phyloP scores from a whole-genome alignment of 352 stramenopile species.

The Pythium myriotylum region DNA sequence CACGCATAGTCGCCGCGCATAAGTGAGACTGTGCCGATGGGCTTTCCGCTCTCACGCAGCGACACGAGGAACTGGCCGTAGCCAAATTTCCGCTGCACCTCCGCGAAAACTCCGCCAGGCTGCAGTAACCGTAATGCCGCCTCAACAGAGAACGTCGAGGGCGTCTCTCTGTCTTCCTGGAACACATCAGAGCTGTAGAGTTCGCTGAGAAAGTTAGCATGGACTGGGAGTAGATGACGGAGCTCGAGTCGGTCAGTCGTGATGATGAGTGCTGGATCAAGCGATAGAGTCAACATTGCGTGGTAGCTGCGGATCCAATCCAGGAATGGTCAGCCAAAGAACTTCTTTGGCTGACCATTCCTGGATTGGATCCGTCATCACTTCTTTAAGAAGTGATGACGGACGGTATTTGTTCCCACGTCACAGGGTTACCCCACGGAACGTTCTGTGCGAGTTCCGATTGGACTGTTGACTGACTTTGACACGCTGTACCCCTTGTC shows the following conservation, averaged over 20 bases:
- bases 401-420: background rate
- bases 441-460: slow-evolving; percentile 1
- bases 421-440: background rate
- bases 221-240: slow-evolving; percentile 21
- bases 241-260: slow-evolving; percentile 16
- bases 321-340: background rate
- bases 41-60: slow-evolving; percentile 4
- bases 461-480: background rate
- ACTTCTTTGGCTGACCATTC: background rate
- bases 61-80: slow-evolving; percentile 28
- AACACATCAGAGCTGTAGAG: slow-evolving; percentile 26
- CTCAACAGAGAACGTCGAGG: slow-evolving; percentile 2
- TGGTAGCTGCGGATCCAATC: background rate
- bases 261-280: slow-evolving; percentile 15
- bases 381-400: no score
- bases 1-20: slow-evolving; percentile 20
- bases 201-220: slow-evolving; percentile 21
- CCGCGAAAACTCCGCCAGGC: slow-evolving; percentile 11
- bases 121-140: slow-evolving; percentile 7
- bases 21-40: slow-evolving; percentile 25
- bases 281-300: background rate
- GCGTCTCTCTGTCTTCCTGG: slow-evolving; percentile 4
- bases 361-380: background rate
- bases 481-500: no score
- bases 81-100: slow-evolving; percentile 23